Conservation (phyloP, 495 filamentous ascomycete genomes). For the Oleoguttula mirabilis region DNA sequence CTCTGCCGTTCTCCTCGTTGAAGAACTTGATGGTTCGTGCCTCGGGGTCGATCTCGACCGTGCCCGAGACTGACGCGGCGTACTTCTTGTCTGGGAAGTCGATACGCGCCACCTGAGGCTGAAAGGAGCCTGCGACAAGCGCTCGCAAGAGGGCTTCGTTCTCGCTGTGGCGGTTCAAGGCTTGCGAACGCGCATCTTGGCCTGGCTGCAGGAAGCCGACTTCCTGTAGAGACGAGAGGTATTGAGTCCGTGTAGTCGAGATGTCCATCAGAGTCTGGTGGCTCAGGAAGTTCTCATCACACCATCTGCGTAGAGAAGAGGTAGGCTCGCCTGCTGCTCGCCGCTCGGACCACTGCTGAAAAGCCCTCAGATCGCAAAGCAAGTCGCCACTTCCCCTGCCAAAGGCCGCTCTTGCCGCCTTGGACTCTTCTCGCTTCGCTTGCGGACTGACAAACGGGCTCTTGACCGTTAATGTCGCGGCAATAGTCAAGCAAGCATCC, state of each 20-base stretch:
- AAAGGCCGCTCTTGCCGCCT: constrained; percentile 64
- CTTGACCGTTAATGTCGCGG: constrained; percentile 73
- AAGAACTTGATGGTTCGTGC: constrained; percentile 86
- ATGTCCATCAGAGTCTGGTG: constrained; percentile 77
- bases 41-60: constrained; percentile 86
- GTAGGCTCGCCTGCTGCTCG: constrained; percentile 42
- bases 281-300: constrained; percentile 78
- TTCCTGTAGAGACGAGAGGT: constrained; percentile 73
- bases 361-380: constrained; percentile 73
- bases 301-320: constrained; percentile 61
- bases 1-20: constrained; percentile 69
- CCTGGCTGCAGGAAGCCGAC: constrained; percentile 59
- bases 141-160: constrained; percentile 61
- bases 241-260: constrained; percentile 71
- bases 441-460: constrained; percentile 74
- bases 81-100: constrained; percentile 92
- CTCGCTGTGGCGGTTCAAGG: constrained; percentile 36
- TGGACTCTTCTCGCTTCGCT: constrained; percentile 69
- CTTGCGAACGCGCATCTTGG: constrained; percentile 26
- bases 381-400: constrained; percentile 70
- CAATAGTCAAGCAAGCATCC: constrained; percentile 77
- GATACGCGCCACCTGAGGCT: constrained; percentile 82
- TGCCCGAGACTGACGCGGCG: constrained; percentile 66
- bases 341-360: constrained; percentile 63
- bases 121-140: constrained; percentile 80